phyloP scores from a whole-genome alignment of 2,329 filamentous ascomycete genomes.

The Alternaria arborescens region DNA sequence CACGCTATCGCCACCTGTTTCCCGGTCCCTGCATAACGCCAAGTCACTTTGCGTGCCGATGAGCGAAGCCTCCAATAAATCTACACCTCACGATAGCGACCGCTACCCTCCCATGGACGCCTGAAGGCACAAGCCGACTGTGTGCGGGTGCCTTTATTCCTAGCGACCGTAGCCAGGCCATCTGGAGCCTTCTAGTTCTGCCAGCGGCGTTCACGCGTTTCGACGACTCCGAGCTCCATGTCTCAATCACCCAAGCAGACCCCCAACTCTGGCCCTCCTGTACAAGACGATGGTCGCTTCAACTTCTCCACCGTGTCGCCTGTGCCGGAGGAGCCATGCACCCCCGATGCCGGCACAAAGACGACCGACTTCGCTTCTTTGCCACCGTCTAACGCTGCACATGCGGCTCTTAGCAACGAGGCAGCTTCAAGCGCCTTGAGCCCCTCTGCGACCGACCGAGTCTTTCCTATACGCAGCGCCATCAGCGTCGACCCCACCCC shows the following conservation, averaged over 20 bases:
- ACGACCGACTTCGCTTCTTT: conserved; percentile 4
- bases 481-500: conserved; percentile 71
- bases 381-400: conserved; percentile 18
- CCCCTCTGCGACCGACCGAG: conserved; percentile 64
- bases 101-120: conserved; percentile 29
- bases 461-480: conserved; percentile 84
- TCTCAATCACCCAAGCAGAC: conserved; percentile 35
- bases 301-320: conserved; percentile 24
- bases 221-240: conserved; percentile 27
- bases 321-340: conserved; percentile 22
- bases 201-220: conserved; percentile 2
- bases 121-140: conserved; percentile 23
- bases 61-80: neutral
- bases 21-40: conserved; percentile 35
- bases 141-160: conserved; percentile 16
- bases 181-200: neutral
- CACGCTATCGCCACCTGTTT: conserved; percentile 21
- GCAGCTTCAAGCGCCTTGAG: conserved; percentile 43
- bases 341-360: conserved; percentile 15
- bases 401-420: conserved; percentile 30
- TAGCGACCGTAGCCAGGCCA: conserved; percentile 6
- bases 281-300: conserved; percentile 10
- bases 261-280: conserved; percentile 19
- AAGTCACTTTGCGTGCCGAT: conserved; percentile 17
- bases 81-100: conserved; percentile 12